Percentiles rank a stretch among this genome's conserved stretches.
These are phyloP conservation scores for Polytrichum formosum DNA, from an alignment of 225 moss, liverwort and hornwort genomes.

Conservation along the genomic window DNA sequence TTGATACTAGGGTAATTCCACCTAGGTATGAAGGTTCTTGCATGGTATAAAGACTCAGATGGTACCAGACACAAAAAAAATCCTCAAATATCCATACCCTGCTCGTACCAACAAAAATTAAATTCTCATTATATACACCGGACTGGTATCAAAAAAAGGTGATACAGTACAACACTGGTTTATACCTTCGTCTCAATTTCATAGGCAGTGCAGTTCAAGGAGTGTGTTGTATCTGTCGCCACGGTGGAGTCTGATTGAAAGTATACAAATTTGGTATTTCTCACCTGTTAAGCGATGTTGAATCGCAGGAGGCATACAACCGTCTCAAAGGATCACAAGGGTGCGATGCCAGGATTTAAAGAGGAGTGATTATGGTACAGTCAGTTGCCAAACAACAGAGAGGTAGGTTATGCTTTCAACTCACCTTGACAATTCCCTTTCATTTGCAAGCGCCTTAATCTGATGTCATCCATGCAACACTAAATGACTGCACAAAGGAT, in stretches of 20 bases:
- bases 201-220: too few relatives aligned
- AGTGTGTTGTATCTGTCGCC: not conserved
- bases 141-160: too few relatives aligned
- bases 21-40: too few relatives aligned
- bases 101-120: too few relatives aligned
- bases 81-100: too few relatives aligned
- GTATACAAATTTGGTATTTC: not conserved
- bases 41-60: too few relatives aligned
- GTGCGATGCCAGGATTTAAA: conserved; percentile 37
- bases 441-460: not conserved
- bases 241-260: not conserved
- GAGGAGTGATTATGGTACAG: conserved; percentile 27
- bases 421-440: not conserved
- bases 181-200: too few relatives aligned
- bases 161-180: too few relatives aligned
- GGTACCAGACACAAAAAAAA: too few relatives aligned
- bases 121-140: too few relatives aligned
- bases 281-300: not conserved
- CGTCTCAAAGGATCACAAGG: conserved; percentile 19
- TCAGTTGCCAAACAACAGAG: conserved; percentile 22
- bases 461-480: not conserved
- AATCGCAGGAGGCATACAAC: conserved; percentile 26
- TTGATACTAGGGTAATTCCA: too few relatives aligned
- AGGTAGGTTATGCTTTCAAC: conserved; percentile 19
- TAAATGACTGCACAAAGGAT: not conserved